phyloP scores from a whole-genome alignment of 31 red algal genomes.

The Porphyra umbilicalis region DNA sequence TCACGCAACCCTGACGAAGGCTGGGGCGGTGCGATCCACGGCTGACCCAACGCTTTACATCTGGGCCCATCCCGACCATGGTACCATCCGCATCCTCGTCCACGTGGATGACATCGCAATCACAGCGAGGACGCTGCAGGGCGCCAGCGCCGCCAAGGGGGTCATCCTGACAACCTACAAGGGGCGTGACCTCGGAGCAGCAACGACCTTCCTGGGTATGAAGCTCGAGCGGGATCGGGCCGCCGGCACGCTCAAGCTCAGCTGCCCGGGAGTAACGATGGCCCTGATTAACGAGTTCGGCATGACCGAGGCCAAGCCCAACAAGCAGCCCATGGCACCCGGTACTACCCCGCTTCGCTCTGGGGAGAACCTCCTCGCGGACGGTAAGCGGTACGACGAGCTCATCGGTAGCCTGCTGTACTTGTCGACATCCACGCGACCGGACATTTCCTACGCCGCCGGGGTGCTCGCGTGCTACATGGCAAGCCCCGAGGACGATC shows the following conservation, averaged over 20 bases:
- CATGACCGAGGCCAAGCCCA: neutral
- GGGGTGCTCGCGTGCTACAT: neutral
- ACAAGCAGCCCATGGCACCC: neutral
- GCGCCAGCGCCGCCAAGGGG: neutral
- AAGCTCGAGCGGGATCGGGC: too few relatives aligned
- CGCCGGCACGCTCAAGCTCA: too few relatives aligned
- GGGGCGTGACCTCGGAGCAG: too few relatives aligned
- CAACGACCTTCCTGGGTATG: too few relatives aligned
- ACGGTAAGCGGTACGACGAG: neutral
- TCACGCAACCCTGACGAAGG: conserved; percentile 7
- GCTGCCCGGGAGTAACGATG: too few relatives aligned
- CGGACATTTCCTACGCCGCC: conserved; percentile 4
- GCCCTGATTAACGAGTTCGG: neutral
- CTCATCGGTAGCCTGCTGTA: conserved; percentile 15
- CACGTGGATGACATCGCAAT: conserved; percentile 35
- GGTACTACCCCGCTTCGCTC: too few relatives aligned
- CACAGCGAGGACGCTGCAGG: neutral
- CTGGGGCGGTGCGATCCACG: conserved; percentile 10
- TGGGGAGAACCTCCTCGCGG: neutral
- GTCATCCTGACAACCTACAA: too few relatives aligned
- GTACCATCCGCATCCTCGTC: neutral
- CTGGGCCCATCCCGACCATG: neutral
- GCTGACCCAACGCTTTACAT: conserved; percentile 24
- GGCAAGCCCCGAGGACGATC: neutral
- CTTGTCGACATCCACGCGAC: neutral